A percentile compares a stretch with the other conserved stretches of the same genome.
Evolutionary conservation across 2,329 filamentous ascomycete species (phyloP).

Genomic region (Xylariaceae sp.): DNA sequence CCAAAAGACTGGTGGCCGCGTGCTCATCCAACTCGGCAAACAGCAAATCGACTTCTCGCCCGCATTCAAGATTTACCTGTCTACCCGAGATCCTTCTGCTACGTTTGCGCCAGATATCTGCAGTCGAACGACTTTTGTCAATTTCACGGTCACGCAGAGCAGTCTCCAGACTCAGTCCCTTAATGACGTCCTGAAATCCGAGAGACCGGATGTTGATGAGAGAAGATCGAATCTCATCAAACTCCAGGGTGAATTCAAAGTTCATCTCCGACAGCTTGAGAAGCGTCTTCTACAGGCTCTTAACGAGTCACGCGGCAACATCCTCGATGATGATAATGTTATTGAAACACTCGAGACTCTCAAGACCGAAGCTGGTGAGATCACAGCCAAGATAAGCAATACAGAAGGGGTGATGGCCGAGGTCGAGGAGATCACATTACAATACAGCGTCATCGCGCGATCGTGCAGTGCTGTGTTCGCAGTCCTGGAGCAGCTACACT

Average conservation of each 20-base stretch:
- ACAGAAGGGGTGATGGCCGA: constrained; percentile 98
- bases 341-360: constrained; percentile 97
- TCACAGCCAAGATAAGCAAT: constrained; percentile 92
- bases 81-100: constrained; percentile 93
- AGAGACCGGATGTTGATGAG: constrained; percentile 96
- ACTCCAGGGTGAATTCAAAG: constrained; percentile 97
- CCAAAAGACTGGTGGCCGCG: constrained; percentile 96
- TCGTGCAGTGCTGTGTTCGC: constrained; percentile 98
- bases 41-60: constrained; percentile 99
- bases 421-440: constrained; percentile 91
- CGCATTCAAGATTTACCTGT: constrained; percentile 91
- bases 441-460: constrained; percentile 90
- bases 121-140: constrained; percentile 98
- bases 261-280: constrained; percentile 94
- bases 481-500: constrained; percentile 93
- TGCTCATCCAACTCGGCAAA: constrained; percentile 96
- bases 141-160: constrained; percentile 98
- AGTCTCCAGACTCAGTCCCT: constrained; percentile 97
- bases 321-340: constrained; percentile 96
- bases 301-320: constrained; percentile 96
- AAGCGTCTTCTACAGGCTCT: constrained; percentile 91
- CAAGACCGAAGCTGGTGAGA: constrained; percentile 96
- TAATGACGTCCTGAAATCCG: constrained; percentile 95
- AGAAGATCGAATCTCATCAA: constrained; percentile 97
- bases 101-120: constrained; percentile 96